Evolutionary conservation across 441 rosid genomes (phyloP), one percentile per base, ranked within the genome.

Genomic region (Jatropha podagrica): DNA sequence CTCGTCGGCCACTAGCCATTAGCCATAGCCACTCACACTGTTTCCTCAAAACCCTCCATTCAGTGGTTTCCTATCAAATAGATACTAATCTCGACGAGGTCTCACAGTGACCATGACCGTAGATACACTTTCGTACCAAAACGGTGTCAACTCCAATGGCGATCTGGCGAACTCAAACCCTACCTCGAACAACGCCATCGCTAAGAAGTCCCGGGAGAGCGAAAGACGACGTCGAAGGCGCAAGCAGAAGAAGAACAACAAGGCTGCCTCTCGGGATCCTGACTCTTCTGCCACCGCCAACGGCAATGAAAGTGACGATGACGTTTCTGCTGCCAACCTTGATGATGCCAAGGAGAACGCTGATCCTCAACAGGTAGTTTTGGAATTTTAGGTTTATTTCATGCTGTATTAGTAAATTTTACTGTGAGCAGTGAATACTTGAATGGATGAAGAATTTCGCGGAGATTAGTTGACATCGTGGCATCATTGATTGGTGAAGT

Each of bases 211-310:
- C 4, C 89, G 89, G 7, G 96, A 93, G 81, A 88, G 79, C 77
- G 98, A 96, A 46, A 85, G 99, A 40, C 98, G 99, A 32, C 98
- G 98, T 71, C 90, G 98, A 71, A 78, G 99, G 72, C 93, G 99
- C 78, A 96, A 94, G 90, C 99, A 92, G 88, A 96, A 96, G 92
- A 96, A 96, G 90, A 91, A 80, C 60, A 90, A 82, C 60, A 91
- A 87, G 74, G 63, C 75, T 61, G 80, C 84, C 20, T 77, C 87
- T 14, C 82, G 81, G 71, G 76, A 78, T 26, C 32, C 79, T 1
- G 88, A 82, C 0, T 46, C 77, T 60, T 52, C 65, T 5, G 65
- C 61, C 13, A 76, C 59, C 8, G 59, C 61, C 13, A 76, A 73
- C 69, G 83, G 73, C 37, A 80, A 73, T 26, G 85, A 70, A 11